Evolutionary conservation across 352 stramenopile genomes (phyloP).

Genomic region (Phytophthora syringae): DNA sequence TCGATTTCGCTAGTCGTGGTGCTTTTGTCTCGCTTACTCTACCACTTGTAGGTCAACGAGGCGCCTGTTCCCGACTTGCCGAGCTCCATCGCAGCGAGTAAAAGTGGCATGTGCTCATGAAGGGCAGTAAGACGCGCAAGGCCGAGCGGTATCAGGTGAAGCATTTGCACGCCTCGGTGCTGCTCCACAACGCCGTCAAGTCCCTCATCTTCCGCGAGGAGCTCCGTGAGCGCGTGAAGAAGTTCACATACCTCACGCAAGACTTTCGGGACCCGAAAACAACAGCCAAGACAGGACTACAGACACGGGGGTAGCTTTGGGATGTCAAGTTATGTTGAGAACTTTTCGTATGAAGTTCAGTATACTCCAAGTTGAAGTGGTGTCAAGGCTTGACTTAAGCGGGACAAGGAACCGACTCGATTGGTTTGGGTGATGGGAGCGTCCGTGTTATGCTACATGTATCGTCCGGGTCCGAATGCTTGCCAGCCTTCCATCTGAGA

Average conservation of each 20-base stretch:
- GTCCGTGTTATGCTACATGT: no score
- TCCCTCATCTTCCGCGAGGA: constrained; percentile 71
- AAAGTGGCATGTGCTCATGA: constrained; percentile 62
- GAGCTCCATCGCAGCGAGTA: constrained; percentile 52
- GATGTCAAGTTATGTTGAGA: constrained; percentile 1
- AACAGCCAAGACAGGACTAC: no score
- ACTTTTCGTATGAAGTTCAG: no score
- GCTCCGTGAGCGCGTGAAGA: constrained; percentile 54
- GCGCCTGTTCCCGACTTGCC: constrained; percentile 48
- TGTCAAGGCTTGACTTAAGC: no score
- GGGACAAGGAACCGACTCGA: no score
- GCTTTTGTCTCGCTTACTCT: background rate
- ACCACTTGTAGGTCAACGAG: constrained; percentile 52
- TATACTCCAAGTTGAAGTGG: no score
- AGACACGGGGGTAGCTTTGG: constrained; percentile 4
- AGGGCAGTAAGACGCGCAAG: constrained; percentile 60
- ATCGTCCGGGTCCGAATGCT: no score
- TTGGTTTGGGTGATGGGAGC: no score
- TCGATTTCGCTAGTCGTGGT: constrained; percentile 9
- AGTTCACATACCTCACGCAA: constrained; percentile 51
- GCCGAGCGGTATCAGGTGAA: constrained; percentile 60
- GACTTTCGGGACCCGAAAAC: constrained; percentile 6
- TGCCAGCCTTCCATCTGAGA: no score
- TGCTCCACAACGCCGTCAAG: constrained; percentile 58
- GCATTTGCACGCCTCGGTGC: constrained; percentile 50